Conservation (phyloP, 169 alveolate genomes). For the Eimeria tenella region DNA sequence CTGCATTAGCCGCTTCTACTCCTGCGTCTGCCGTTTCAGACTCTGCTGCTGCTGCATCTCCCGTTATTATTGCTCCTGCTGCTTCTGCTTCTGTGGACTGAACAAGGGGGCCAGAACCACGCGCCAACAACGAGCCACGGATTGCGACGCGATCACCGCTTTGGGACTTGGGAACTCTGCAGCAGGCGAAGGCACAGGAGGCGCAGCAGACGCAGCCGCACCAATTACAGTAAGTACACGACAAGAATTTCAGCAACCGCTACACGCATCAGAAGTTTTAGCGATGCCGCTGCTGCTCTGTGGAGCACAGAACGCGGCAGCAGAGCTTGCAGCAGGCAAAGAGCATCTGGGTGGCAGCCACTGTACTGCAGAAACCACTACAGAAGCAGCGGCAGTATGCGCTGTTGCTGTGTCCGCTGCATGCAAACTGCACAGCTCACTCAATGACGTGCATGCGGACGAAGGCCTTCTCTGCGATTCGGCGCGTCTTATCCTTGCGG, state of each 20-base stretch:
- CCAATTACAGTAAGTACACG: not conserved
- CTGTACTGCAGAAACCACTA: not conserved
- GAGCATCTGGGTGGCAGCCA: too few species aligned
- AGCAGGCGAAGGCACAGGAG: not conserved
- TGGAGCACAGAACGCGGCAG: not conserved
- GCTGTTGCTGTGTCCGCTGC: not conserved
- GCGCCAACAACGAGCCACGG: constrained; percentile 52
- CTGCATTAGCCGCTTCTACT: not conserved
- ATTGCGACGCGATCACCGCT: constrained; percentile 51
- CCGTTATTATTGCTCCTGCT: not conserved
- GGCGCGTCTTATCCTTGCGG: constrained; percentile 58
- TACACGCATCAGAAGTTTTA: not conserved
- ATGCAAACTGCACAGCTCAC: constrained; percentile 1
- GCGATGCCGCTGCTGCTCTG: not conserved
- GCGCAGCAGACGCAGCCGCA: not conserved
- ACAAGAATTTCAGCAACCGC: not conserved
- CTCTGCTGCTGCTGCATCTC: not conserved
- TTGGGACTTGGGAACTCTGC: constrained; percentile 52
- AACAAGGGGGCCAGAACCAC: constrained; percentile 64
- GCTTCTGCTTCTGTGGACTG: not conserved
- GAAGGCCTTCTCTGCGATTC: constrained; percentile 37
- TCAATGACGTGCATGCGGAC: constrained; percentile 66
- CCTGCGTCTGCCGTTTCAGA: not conserved
- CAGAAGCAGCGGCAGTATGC: not conserved
- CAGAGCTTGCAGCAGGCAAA: too few species aligned